A percentile compares a stretch with the other conserved stretches of the same genome.
Evolutionary conservation across 2,329 filamentous ascomycete species (phyloP).

Genomic region (Anisogramma anomala): DNA sequence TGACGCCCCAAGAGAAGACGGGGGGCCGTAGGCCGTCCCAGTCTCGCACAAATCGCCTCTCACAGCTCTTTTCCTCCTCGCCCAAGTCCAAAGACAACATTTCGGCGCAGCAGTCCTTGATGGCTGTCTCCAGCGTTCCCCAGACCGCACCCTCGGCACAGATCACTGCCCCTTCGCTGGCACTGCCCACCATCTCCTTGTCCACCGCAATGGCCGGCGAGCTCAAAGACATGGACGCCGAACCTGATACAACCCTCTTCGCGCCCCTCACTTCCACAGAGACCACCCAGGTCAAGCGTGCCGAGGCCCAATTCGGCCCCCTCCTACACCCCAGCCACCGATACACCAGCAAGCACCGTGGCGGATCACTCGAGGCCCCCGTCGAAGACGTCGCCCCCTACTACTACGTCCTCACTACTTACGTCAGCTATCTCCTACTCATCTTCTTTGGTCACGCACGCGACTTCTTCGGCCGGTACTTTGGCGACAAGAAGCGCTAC

Average conservation of each 20-base stretch:
- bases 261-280: slow-evolving; percentile 80
- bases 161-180: slow-evolving; percentile 61
- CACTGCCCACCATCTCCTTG: slow-evolving; percentile 81
- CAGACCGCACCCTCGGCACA: slow-evolving; percentile 44
- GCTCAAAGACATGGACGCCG: slow-evolving; percentile 59
- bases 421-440: slow-evolving; percentile 93
- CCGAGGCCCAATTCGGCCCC: slow-evolving; percentile 86
- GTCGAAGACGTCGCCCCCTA: slow-evolving; percentile 93
- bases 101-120: slow-evolving; percentile 54
- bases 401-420: slow-evolving; percentile 93
- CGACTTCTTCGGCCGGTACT: slow-evolving; percentile 96
- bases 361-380: slow-evolving; percentile 66
- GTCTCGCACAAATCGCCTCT: slow-evolving; percentile 64
- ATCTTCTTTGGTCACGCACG: slow-evolving; percentile 92
- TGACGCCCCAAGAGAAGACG: slow-evolving; percentile 36
- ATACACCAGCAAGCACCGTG: slow-evolving; percentile 81
- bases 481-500: slow-evolving; percentile 73
- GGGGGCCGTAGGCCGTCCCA: slow-evolving; percentile 47
- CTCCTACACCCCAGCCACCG: slow-evolving; percentile 68
- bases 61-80: slow-evolving; percentile 71
- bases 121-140: slow-evolving; percentile 51
- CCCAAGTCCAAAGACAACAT: slow-evolving; percentile 61
- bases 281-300: slow-evolving; percentile 58
- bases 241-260: slow-evolving; percentile 69
- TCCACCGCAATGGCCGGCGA: slow-evolving; percentile 74